Conservation (phyloP, 192 early-diverging fungal species). For the Backusella sp. region DNA sequence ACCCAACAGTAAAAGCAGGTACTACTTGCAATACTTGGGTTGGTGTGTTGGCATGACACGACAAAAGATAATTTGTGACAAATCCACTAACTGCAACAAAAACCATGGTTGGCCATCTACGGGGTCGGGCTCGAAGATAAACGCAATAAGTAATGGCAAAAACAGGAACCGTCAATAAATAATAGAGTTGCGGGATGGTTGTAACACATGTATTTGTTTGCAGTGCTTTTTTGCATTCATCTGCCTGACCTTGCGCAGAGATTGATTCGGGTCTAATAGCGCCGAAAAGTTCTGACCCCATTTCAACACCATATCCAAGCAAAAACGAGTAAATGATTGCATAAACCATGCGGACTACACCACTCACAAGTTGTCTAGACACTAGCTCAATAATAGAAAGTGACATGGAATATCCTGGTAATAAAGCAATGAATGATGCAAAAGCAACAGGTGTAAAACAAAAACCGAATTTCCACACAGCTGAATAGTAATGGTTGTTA, state of each 20-base stretch:
- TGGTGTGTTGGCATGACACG: conserved; percentile 50
- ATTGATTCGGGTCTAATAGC: conserved; percentile 15
- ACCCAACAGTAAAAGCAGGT: conserved; percentile 76
- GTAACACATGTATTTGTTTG: conserved; percentile 4
- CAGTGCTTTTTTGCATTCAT: background rate
- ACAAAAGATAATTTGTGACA: conserved; percentile 56
- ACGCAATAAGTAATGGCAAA: conserved; percentile 49
- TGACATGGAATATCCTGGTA: conserved; percentile 81
- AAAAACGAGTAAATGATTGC: conserved; percentile 78
- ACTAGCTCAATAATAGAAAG: conserved; percentile 84
- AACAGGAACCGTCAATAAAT: conserved; percentile 50
- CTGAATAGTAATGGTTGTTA: conserved; percentile 4
- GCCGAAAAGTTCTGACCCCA: conserved; percentile 37
- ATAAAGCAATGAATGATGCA: conserved; percentile 59
- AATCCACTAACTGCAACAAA: conserved; percentile 68
- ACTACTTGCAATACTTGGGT: conserved; percentile 64
- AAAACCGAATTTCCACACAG: conserved; percentile 45
- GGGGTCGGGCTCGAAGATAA: conserved; percentile 46
- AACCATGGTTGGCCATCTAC: conserved; percentile 74
- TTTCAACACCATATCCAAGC: conserved; percentile 74
- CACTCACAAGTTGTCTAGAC: conserved; percentile 88
- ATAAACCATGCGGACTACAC: conserved; percentile 82
- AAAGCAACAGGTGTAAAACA: conserved; percentile 68
- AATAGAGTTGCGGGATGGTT: conserved; percentile 30
- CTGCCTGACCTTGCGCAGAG: conserved; percentile 7